Base-by-base conservation (phyloP, 257 asterid species). In the Nicotiana tabacum region DNA sequence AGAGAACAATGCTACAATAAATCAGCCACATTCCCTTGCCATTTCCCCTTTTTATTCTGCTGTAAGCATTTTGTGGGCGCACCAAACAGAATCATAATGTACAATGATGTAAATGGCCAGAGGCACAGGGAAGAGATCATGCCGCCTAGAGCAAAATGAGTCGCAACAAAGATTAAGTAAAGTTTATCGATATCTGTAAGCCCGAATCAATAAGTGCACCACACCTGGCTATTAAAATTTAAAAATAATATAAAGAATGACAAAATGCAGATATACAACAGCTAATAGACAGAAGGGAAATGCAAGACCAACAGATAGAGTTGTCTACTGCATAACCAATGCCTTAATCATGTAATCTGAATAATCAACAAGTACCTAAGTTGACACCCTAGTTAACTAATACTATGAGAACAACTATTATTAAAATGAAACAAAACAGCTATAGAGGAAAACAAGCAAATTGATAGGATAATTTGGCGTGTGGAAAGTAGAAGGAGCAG, bases 211-310 rank as follows among this genome's bases (percentile, higher is more conserved):
- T 24, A 72, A 72, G 15, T 43, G 58, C 78, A 70, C 61, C 2
- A 53, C 13, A 24, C 58, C 46, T 72, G 61, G 60, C 37, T 70
- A 3, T 43, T 13, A 72, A 72, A 46, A 72, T 1, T 29, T 35
- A 60, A 21, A 72, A 72, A 3, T 9, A 3, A 6, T 72, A 32
- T 13, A 46, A 69, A 72, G 21, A 46, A 6, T 5, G 78, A 24
- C 37, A 46, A 70, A 43, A 72, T 15, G 78, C 60, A 24, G 39
- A 46, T 72, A 56, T 5, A 15, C 61, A 46, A 46, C 27, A 46
- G 78, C 21, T 46, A 72, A 12, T 46, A 72, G 39, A 72, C 79
- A 46, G 39, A 72, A 46, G 60, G 79, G 79, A 72, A 72, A 72
- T 72, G 60, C 61, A 46, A 46, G 60, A 24, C 2, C 61, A 24